These are phyloP conservation scores for Aspergillus versicolor DNA, from an alignment of 2,329 filamentous ascomycete genomes.

Conservation along the genomic window DNA sequence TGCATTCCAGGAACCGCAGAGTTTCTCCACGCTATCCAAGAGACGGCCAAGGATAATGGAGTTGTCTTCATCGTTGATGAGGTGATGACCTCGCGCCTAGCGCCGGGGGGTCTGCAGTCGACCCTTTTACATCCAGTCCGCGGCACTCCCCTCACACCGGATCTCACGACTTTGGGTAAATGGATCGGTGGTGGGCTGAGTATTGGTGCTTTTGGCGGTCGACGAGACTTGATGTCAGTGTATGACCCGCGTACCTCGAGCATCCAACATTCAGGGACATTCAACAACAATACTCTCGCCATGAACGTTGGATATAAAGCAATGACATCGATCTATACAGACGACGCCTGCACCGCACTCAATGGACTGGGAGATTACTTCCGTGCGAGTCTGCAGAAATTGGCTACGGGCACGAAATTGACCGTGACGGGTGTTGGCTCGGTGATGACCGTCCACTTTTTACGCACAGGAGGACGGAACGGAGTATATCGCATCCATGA, in stretches of 20 bases:
- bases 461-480: not conserved
- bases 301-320: conserved; percentile 42
- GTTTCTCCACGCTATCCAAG: conserved; percentile 40
- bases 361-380: conserved; percentile 2
- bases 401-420: conserved; percentile 2
- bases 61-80: conserved; percentile 69
- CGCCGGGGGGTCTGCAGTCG: conserved; percentile 51
- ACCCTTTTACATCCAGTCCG: conserved; percentile 1
- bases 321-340: conserved; percentile 3
- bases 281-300: conserved; percentile 66
- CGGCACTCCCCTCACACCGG: conserved; percentile 50
- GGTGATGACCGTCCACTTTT: conserved; percentile 8
- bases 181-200: conserved; percentile 66
- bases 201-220: conserved; percentile 67
- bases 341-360: not conserved
- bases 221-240: conserved; percentile 55
- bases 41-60: conserved; percentile 48
- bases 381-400: not conserved
- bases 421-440: not conserved
- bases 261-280: conserved; percentile 61
- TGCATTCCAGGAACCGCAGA: conserved; percentile 2
- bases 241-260: conserved; percentile 7
- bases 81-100: conserved; percentile 66
- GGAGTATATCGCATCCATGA: not conserved
- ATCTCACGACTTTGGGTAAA: conserved; percentile 66